Evolutionary conservation across 495 filamentous ascomycete genomes (phyloP).

Genomic region (Neurospora sublineolata): DNA sequence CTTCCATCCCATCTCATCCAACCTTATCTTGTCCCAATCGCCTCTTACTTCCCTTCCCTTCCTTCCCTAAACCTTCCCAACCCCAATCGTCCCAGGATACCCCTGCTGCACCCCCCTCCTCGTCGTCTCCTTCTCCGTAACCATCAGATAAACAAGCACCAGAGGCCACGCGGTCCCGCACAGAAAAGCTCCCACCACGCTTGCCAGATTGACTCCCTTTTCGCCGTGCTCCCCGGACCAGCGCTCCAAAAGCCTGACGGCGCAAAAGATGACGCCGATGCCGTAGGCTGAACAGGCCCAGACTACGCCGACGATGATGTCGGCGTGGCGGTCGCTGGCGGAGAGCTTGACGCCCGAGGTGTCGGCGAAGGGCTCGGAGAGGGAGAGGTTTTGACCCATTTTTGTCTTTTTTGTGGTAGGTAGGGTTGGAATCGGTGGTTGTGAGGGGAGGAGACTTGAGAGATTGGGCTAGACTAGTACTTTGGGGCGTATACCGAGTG

Average conservation of each 20-base stretch:
- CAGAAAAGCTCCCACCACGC: background rate
- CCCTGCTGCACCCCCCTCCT: background rate
- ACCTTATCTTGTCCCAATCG: too few relatives aligned
- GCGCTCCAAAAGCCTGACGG: constrained; percentile 19
- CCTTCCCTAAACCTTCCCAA: background rate
- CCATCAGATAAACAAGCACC: background rate
- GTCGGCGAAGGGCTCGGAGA: constrained; percentile 17
- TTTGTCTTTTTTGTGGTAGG: too few relatives aligned
- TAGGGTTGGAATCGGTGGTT: too few relatives aligned
- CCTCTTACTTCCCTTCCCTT: too few relatives aligned
- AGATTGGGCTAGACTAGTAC: too few relatives aligned
- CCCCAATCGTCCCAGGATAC: background rate
- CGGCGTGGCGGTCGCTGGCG: constrained; percentile 12
- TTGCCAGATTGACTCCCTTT: constrained; percentile 3
- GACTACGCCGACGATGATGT: constrained; percentile 20
- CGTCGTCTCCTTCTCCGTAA: background rate
- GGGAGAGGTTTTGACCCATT: constrained; percentile 26
- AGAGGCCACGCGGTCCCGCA: background rate
- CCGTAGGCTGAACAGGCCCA: constrained; percentile 23
- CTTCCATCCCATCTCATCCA: too few relatives aligned
- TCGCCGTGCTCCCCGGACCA: constrained; percentile 23
- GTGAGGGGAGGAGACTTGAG: too few relatives aligned
- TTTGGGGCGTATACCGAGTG: too few relatives aligned
- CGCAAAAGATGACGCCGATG: constrained; percentile 26
- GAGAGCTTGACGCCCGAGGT: constrained; percentile 14